phyloP scores from a whole-genome alignment of 257 asterid genomes.

The Solanum virginianum region DNA sequence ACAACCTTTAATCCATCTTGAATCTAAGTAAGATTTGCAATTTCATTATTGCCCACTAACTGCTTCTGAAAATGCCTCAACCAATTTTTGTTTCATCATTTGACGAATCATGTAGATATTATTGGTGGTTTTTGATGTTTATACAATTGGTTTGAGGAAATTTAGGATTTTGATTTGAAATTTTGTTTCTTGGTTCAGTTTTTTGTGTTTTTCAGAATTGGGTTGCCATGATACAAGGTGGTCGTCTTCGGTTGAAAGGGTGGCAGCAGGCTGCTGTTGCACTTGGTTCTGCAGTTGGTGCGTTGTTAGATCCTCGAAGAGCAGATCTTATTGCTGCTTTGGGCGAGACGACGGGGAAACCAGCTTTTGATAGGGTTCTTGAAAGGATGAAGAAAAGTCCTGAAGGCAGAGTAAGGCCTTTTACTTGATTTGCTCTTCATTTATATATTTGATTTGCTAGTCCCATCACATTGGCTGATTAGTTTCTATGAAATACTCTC shows the following conservation, averaged over 20 bases:
- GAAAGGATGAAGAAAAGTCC: conserved; percentile 69
- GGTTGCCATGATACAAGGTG: conserved; percentile 38
- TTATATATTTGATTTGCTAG: neutral
- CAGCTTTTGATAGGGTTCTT: conserved; percentile 76
- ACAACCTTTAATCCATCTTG: neutral
- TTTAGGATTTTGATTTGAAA: neutral
- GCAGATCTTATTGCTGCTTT: conserved; percentile 89
- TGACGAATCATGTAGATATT: neutral
- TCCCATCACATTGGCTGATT: neutral
- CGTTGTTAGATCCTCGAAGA: conserved; percentile 79
- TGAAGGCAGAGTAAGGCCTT: conserved; percentile 62
- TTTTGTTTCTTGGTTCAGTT: neutral
- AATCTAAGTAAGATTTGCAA: neutral
- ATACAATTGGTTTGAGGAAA: neutral
- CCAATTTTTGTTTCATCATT: neutral
- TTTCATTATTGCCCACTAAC: neutral
- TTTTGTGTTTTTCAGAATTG: neutral
- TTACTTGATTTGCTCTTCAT: neutral
- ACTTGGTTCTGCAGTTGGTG: conserved; percentile 85
- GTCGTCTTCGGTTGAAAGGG: conserved; percentile 47
- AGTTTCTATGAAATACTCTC: neutral
- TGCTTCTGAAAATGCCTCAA: neutral
- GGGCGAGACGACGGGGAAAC: conserved; percentile 90
- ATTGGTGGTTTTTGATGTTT: neutral
- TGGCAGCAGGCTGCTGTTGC: conserved; percentile 97